Evolutionary conservation across 176 grass and related monocot species (phyloP), one percentile per base, ranked within the genome.

Genomic region (Triticum dicoccoides): DNA sequence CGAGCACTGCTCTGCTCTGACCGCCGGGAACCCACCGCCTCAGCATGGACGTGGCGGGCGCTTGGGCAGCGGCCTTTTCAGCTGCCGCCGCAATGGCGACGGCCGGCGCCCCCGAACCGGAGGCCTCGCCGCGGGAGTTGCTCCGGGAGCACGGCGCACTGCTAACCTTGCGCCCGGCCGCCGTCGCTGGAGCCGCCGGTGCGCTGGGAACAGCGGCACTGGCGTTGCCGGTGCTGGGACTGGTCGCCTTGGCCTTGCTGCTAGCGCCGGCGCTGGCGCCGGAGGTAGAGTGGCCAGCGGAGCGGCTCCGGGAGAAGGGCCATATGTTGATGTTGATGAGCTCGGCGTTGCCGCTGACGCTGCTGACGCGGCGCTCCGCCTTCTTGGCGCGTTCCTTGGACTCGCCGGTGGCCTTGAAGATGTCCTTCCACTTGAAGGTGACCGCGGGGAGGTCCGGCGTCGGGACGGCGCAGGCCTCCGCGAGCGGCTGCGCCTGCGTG

Each of bases 271-370:
- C 69, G 41, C 62, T 67, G 47, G 82, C 79, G 0, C 24, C 69
- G 69, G 73, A 62, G 38, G 79, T 84, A 2, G 91, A 84, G 54
- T 95, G 92, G 8, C 96, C 96, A 8, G 97, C 97, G 12, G 97
- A 99, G 35, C 97, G 94, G 88, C 97, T 99, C 76, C 97, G 37
- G 42, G 97, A 94, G 75, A 99, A 99, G 2, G 97, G 97, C 97
- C 97, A 99, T 3, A 99, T 91, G 66, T 96, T 94, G 80, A 99
- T 99, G 86, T 99, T 99, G 56, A 92, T 92, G 11, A 99, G 94
- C 90, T 99, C 94, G 18, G 94, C 80, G 79, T 89, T 89, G 1
- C 92, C 92, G 18, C 94, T 86, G 29, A 90, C 82, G 72, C 80
- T 87, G 85, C 92, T 87, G 7, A 77, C 64, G 17, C 91, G 90